These are phyloP conservation scores for Fusarium sp. DNA, from an alignment of 2,329 filamentous ascomycete species.

Conservation along the genomic window DNA sequence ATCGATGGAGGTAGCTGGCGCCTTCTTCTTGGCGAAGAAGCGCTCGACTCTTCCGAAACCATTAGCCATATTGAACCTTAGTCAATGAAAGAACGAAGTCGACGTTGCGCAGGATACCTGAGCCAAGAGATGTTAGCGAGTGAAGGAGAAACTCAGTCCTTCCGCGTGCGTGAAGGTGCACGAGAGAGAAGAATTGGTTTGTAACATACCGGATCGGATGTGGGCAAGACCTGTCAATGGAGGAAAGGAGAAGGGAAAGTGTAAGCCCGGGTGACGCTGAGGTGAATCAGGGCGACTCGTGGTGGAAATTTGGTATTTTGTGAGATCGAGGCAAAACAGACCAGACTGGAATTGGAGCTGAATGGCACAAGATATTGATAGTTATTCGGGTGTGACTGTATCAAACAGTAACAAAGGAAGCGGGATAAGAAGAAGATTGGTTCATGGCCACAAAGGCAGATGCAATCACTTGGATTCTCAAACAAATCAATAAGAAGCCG, in stretches of 20 bases:
- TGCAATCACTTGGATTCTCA: slow-evolving; percentile 1
- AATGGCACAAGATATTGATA: slow-evolving; percentile 21
- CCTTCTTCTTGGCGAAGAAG: slow-evolving; percentile 63
- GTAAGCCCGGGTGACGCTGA: slow-evolving; percentile 21
- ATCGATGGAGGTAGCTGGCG: slow-evolving; percentile 44
- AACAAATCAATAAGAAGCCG: neutral
- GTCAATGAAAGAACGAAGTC: slow-evolving; percentile 37
- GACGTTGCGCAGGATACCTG: slow-evolving; percentile 44
- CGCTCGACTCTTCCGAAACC: slow-evolving; percentile 64
- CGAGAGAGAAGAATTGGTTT: slow-evolving; percentile 21
- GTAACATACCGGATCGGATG: slow-evolving; percentile 37
- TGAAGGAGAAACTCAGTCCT: slow-evolving; percentile 13
- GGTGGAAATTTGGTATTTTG: slow-evolving; percentile 31
- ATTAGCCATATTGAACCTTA: slow-evolving; percentile 58
- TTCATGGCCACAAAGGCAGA: slow-evolving; percentile 31
- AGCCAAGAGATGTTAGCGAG: slow-evolving; percentile 43
- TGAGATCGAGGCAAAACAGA: slow-evolving; percentile 31
- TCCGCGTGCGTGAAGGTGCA: slow-evolving; percentile 23
- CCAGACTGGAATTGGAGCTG: slow-evolving; percentile 24
- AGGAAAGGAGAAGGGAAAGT: slow-evolving; percentile 22
- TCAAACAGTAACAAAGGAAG: slow-evolving; percentile 34
- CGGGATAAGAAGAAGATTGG: slow-evolving; percentile 2
- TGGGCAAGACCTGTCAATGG: slow-evolving; percentile 10
- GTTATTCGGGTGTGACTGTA: slow-evolving; percentile 39
- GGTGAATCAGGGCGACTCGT: slow-evolving; percentile 41